Percentiles rank a stretch among this genome's conserved stretches.
These are phyloP conservation scores for Fonsecaea erecta DNA, from an alignment of 2,329 filamentous ascomycete genomes.

Conservation along the genomic window DNA sequence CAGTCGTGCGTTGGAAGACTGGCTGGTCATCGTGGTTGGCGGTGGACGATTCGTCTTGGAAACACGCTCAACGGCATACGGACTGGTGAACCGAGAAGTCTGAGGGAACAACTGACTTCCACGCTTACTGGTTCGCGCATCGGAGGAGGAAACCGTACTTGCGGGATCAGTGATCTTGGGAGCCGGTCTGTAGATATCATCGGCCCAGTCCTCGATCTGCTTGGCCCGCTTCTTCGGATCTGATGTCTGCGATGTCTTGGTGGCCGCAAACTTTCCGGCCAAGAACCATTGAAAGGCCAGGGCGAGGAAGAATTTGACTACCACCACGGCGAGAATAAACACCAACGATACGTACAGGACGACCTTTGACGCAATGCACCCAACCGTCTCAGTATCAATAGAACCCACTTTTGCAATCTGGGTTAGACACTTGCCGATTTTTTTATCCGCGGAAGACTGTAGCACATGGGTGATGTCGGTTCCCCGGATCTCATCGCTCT, in stretches of 20 bases:
- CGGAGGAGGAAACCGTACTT: constrained; percentile 64
- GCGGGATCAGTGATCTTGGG: constrained; percentile 77
- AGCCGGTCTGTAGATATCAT: constrained; percentile 94
- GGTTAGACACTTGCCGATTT: constrained; percentile 81
- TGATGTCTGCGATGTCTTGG: constrained; percentile 80
- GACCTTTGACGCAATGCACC: constrained; percentile 96
- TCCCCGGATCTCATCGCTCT: constrained; percentile 73
- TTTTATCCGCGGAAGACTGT: constrained; percentile 77
- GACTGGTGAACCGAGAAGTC: constrained; percentile 91
- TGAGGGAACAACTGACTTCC: constrained; percentile 84
- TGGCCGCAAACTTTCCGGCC: constrained; percentile 79
- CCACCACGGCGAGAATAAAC: constrained; percentile 88
- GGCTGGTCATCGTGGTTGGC: constrained; percentile 94
- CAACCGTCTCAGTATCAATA: constrained; percentile 93
- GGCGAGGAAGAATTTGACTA: constrained; percentile 84
- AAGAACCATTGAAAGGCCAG: constrained; percentile 96
- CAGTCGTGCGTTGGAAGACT: constrained; percentile 74
- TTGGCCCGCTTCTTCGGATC: constrained; percentile 82
- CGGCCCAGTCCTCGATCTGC: constrained; percentile 97
- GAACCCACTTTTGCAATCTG: constrained; percentile 96
- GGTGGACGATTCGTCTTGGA: constrained; percentile 57
- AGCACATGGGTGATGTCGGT: constrained; percentile 89
- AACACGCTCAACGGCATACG: constrained; percentile 75
- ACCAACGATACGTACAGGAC: constrained; percentile 91
- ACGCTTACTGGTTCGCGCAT: constrained; percentile 77